These are phyloP conservation scores for Chenopodium berlandieri DNA, from an alignment of 148 eudicot species.

Conservation along the genomic window DNA sequence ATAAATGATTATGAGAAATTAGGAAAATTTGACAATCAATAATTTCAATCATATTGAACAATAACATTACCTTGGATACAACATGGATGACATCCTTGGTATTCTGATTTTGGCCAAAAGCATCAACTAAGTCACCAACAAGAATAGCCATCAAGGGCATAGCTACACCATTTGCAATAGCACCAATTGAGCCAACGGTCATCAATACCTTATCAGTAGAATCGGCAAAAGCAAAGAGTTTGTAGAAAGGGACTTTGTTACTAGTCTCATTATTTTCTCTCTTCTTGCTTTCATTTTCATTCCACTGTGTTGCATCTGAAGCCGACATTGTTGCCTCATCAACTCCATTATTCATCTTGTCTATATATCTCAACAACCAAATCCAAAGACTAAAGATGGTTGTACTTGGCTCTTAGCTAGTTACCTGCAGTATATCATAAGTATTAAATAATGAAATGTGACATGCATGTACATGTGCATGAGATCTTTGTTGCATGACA, in stretches of 20 bases:
- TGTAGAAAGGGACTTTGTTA: conserved; percentile 49
- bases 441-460: background rate
- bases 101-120: conserved; percentile 58
- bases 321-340: conserved; percentile 18
- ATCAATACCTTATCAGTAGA: conserved; percentile 50
- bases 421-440: background rate
- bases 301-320: background rate
- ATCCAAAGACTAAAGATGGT: background rate
- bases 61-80: conserved; percentile 45
- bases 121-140: conserved; percentile 52
- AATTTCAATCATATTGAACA: no score
- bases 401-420: background rate
- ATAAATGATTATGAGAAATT: no score
- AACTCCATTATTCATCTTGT: conserved; percentile 3
- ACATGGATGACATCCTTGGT: conserved; percentile 29
- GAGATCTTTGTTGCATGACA: no score
- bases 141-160: conserved; percentile 59
- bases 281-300: conserved; percentile 6
- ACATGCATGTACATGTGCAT: no score
- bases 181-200: conserved; percentile 59
- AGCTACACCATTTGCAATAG: conserved; percentile 54
- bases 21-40: no score
- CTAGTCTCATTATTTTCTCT: conserved; percentile 20
- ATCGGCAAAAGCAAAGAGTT: conserved; percentile 66
- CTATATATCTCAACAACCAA: background rate